Percentiles rank a stretch among this genome's conserved stretches.
Evolutionary conservation across 108 stramenopile species (phyloP).

Genomic region (Cyclotella sp.): DNA sequence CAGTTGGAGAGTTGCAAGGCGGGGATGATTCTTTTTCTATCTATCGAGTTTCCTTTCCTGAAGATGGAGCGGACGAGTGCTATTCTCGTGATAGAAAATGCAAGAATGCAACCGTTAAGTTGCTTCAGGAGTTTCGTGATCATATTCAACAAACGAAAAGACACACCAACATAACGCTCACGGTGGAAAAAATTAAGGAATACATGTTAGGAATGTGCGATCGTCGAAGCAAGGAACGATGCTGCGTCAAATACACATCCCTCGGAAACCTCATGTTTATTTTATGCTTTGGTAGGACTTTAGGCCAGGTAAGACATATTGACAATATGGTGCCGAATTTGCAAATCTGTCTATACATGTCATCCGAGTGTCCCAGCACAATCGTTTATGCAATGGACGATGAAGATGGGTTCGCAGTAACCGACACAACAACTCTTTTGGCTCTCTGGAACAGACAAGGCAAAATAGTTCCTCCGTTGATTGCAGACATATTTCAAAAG

Average conservation of each 20-base stretch:
- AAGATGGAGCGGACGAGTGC: conserved; percentile 28
- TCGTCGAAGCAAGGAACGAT: conserved; percentile 29
- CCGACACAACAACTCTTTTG: conserved; percentile 28
- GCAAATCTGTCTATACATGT: conserved; percentile 73
- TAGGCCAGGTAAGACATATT: conserved; percentile 72
- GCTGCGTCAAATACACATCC: conserved; percentile 22
- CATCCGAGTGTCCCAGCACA: conserved; percentile 61
- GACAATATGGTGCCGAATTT: conserved; percentile 70
- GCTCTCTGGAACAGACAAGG: conserved; percentile 28
- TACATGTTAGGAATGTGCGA: conserved; percentile 71
- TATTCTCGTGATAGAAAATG: conserved; percentile 1
- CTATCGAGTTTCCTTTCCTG: conserved; percentile 57
- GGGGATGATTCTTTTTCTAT: conserved; percentile 59
- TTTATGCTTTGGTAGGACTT: conserved; percentile 56
- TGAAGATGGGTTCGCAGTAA: conserved; percentile 35
- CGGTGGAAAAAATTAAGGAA: conserved; percentile 50
- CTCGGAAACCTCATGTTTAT: conserved; percentile 77
- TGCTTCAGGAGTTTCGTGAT: conserved; percentile 36
- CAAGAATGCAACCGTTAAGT: conserved; percentile 27
- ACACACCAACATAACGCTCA: conserved; percentile 34
- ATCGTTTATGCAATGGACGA: conserved; percentile 60
- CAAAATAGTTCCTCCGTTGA: conserved; percentile 19
- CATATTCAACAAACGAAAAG: conserved; percentile 33
- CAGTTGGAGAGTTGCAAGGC: conserved; percentile 64
- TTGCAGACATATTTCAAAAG: conserved; percentile 33